Evolutionary conservation across 1,139 yeast genomes (phyloP).

Genomic region (Pichia sp.): DNA sequence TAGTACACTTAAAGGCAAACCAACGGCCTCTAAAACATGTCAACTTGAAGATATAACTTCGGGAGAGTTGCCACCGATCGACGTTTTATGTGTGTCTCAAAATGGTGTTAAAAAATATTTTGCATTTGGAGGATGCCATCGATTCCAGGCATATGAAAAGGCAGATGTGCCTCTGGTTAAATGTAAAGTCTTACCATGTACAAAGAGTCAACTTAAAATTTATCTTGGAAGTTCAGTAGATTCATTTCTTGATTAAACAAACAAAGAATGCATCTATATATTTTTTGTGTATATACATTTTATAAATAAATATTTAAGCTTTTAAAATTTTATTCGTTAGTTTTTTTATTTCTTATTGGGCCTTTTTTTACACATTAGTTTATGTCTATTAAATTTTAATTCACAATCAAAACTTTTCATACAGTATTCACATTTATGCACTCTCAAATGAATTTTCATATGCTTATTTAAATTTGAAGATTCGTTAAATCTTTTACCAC

Average conservation of each 20-base stretch:
- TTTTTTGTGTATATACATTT: not conserved
- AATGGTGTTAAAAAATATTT: conserved; percentile 58
- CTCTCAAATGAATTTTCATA: conserved; percentile 58
- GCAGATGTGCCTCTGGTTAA: conserved; percentile 45
- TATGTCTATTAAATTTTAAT: conserved; percentile 37
- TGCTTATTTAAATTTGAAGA: conserved; percentile 86
- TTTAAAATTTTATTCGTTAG: not conserved
- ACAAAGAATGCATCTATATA: too few relatives aligned
- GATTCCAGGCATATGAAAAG: conserved; percentile 72
- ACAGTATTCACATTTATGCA: conserved; percentile 47
- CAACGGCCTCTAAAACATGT: conserved; percentile 62
- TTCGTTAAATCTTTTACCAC: conserved; percentile 82
- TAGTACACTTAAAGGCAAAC: conserved; percentile 59
- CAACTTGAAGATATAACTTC: conserved; percentile 46
- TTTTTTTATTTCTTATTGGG: not conserved
- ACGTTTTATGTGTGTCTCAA: conserved; percentile 62
- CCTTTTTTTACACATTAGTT: conserved; percentile 22
- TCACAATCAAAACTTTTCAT: conserved; percentile 45
- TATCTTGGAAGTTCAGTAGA: conserved; percentile 66
- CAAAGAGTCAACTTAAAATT: conserved; percentile 51
- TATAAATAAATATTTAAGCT: not conserved
- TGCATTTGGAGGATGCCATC: conserved; percentile 83
- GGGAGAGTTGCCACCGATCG: conserved; percentile 72
- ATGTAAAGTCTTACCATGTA: conserved; percentile 63
- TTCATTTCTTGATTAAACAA: conserved; percentile 21